Base-by-base conservation (phyloP, 306 rosid species). In the Mimosa pudica region DNA sequence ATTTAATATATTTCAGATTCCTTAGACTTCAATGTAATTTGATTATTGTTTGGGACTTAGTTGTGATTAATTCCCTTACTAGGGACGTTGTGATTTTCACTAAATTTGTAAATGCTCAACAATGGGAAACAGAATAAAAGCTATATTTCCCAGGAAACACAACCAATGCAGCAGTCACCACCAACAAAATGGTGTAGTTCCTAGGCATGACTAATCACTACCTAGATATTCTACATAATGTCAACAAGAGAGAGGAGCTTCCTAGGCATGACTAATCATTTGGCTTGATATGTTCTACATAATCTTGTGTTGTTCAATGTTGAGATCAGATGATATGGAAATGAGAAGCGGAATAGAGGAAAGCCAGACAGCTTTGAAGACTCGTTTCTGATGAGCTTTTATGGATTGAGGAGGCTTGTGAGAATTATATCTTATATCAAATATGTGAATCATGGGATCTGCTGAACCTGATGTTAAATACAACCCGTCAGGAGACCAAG, bases 401-500 rank as follows among this genome's bases (percentile, higher is more conserved):
- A 93, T 84, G 5, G 97, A 93, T 77, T 96, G 98, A 5, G 98
- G 87, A 71, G 99, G 99, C 88, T 61, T 90, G 73, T 81, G 86
- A 70, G 88, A 71, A 16, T 88, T 83, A 70, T 88, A 93, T 81
- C 99, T 88, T 77, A 96, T 91, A 77, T 96, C 99, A 82, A 96
- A 96, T n/a, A 96, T 72, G 89, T 96, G 99, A 84, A 96, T 91
- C 83, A 83, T 84, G 60, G 99, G 99, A 86, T 96, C 99, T 2
- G 90, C 98, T 2, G 98, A 90, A 48, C 98, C 99, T 30, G 99
- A 96, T 64, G 99, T 73, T 61, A 96, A 80, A 70, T 90, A 90
- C 61, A 91, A 82, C 48, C 99, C 99, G 73, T 96, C 99, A 35
- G 98, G 98, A 77, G 99, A 96, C 99, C 99, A 96, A 72, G 99